phyloP scores from a whole-genome alignment of 306 rosid genomes.

The Dalbergia cultrata region DNA sequence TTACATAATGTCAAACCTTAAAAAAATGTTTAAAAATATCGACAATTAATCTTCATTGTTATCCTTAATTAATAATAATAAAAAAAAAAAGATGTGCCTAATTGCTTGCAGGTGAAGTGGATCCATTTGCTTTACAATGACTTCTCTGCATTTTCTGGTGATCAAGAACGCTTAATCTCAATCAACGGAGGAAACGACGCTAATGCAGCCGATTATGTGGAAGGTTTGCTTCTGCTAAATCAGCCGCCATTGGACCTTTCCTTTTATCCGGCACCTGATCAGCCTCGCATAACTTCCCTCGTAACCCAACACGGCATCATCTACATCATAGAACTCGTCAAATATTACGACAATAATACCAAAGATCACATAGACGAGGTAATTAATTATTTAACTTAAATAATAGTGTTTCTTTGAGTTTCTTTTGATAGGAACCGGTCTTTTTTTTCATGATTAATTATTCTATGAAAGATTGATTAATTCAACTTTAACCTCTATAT shows the following conservation, averaged over 20 bases:
- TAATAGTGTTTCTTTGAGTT: background rate
- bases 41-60: background rate
- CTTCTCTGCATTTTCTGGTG: slow-evolving; percentile 65
- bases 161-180: slow-evolving; percentile 77
- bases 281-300: slow-evolving; percentile 61
- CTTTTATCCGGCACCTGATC: slow-evolving; percentile 64
- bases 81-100: background rate
- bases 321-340: slow-evolving; percentile 67
- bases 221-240: slow-evolving; percentile 69
- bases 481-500: too few relatives aligned
- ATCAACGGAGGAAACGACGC: slow-evolving; percentile 39
- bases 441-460: background rate
- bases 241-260: slow-evolving; percentile 69
- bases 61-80: slow-evolving; percentile 7
- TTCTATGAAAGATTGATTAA: too few relatives aligned
- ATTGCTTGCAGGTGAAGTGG: slow-evolving; percentile 76
- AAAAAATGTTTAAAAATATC: background rate
- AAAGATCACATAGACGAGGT: slow-evolving; percentile 54
- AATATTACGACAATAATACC: slow-evolving; percentile 61
- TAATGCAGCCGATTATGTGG: slow-evolving; percentile 63
- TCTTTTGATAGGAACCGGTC: background rate
- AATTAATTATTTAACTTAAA: slow-evolving; percentile 39
- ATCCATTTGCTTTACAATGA: slow-evolving; percentile 65
- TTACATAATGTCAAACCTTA: slow-evolving; percentile 4
- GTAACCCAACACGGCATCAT: slow-evolving; percentile 61